These are phyloP conservation scores for Mitragyna speciosa DNA, from an alignment of 257 asterid species.

Conservation along the genomic window DNA sequence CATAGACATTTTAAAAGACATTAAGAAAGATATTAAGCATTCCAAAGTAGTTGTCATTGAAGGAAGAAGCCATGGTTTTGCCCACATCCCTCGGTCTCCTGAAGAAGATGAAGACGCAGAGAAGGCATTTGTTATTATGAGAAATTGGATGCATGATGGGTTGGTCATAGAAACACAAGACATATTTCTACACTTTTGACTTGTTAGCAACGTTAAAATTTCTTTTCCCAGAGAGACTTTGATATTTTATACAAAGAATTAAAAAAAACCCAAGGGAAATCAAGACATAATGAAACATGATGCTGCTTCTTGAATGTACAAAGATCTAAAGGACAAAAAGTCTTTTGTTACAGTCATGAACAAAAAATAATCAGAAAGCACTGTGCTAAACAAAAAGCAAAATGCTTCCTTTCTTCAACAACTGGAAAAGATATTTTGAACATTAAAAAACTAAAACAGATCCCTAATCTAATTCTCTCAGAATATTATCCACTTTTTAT, in stretches of 20 bases:
- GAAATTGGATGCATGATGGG: constrained; percentile 67
- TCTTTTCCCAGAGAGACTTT: background rate
- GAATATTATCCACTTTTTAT: too few species aligned
- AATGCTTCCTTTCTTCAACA: background rate
- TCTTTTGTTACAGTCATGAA: background rate
- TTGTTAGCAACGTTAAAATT: background rate
- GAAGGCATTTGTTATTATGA: constrained; percentile 61
- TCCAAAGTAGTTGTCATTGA: constrained; percentile 40
- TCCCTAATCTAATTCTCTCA: too few species aligned
- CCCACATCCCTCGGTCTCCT: constrained; percentile 64
- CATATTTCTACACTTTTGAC: background rate
- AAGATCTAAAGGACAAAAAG: background rate
- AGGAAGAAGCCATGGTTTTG: constrained; percentile 71
- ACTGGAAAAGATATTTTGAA: background rate
- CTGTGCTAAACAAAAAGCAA: too few species aligned
- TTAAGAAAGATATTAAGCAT: constrained; percentile 33
- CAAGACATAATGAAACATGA: background rate
- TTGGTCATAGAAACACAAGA: constrained; percentile 36
- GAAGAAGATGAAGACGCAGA: constrained; percentile 88
- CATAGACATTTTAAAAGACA: constrained; percentile 35
- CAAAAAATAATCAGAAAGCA: background rate
- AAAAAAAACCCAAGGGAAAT: background rate
- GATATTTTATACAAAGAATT: too few species aligned
- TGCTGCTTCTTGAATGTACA: background rate
- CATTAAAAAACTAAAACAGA: background rate